phyloP scores from a whole-genome alignment of 495 filamentous ascomycete genomes.

The Neurospora tetrasperma region DNA sequence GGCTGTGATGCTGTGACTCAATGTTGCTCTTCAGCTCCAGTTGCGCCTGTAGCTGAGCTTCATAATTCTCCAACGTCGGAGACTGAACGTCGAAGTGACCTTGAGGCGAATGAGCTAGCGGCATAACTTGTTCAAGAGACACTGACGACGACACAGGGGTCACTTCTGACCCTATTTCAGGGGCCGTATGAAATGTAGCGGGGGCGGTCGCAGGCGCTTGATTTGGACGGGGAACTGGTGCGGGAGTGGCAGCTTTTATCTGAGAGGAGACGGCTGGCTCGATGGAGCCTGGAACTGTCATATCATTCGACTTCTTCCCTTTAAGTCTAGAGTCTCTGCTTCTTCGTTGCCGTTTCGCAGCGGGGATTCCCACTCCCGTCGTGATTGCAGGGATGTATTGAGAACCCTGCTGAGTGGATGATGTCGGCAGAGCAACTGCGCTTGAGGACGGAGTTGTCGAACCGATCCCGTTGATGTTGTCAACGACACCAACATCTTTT shows the following conservation, averaged over 20 bases:
- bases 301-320: constrained; percentile 4
- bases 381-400: neutral
- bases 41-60: constrained; percentile 25
- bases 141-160: neutral
- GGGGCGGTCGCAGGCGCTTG: neutral
- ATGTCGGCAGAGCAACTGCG: neutral
- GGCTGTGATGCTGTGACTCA: constrained; percentile 7
- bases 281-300: neutral
- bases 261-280: neutral
- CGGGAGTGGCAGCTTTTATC: neutral
- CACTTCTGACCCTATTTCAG: constrained; percentile 1
- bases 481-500: constrained; percentile 1
- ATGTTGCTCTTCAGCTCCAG: constrained; percentile 18
- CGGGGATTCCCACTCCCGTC: constrained; percentile 3
- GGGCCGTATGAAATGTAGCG: neutral
- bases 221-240: neutral
- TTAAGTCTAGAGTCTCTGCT: constrained; percentile 9
- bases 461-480: neutral
- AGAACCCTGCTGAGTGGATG: neutral
- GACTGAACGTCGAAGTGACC: constrained; percentile 22
- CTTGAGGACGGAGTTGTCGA: neutral
- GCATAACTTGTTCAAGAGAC: constrained; percentile 6
- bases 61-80: constrained; percentile 23
- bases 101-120: constrained; percentile 15
- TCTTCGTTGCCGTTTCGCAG: constrained; percentile 19